These are phyloP conservation scores for Immersiporthe knoxdaviesiana DNA, from an alignment of 2,329 filamentous ascomycete genomes.

Conservation along the genomic window DNA sequence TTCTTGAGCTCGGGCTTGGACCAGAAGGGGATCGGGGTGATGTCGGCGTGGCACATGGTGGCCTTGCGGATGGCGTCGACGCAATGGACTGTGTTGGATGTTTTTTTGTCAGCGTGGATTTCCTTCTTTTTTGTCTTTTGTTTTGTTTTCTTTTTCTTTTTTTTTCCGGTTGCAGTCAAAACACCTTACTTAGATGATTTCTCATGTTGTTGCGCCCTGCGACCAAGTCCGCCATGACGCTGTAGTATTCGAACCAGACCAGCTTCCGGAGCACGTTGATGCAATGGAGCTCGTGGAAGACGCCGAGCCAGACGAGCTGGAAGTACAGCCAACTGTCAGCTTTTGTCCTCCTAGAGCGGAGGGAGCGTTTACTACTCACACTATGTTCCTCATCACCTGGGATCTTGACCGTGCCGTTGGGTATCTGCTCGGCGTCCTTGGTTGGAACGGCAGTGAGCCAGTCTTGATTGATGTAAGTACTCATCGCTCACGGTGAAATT, in stretches of 20 bases:
- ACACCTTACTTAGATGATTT: slow-evolving; percentile 15
- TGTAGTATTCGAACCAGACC: slow-evolving; percentile 23
- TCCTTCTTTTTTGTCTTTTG: no score
- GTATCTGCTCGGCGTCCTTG: slow-evolving; percentile 8
- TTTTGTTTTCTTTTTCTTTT: no score
- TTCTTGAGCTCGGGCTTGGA: slow-evolving; percentile 21
- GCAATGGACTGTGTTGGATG: slow-evolving; percentile 8
- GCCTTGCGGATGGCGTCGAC: slow-evolving; percentile 21
- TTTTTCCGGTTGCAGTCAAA: no score
- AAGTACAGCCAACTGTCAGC: background rate
- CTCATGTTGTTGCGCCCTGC: slow-evolving; percentile 20
- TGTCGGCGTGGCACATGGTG: slow-evolving; percentile 22
- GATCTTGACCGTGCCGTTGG: slow-evolving; percentile 17
- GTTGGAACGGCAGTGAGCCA: slow-evolving; percentile 17
- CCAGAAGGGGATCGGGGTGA: slow-evolving; percentile 20
- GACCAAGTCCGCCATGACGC: slow-evolving; percentile 20
- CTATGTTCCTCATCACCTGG: slow-evolving; percentile 18
- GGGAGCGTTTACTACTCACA: background rate
- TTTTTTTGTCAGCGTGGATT: background rate
- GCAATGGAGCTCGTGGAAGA: slow-evolving; percentile 24
- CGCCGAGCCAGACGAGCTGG: slow-evolving; percentile 21
- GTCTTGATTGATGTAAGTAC: background rate
- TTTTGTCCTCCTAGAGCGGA: no score
- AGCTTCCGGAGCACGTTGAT: slow-evolving; percentile 21
- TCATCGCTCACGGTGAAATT: background rate